Evolutionary conservation across 345 rosid species (phyloP), one percentile per base, ranked within the genome.

Genomic region (Brassica rapa): DNA sequence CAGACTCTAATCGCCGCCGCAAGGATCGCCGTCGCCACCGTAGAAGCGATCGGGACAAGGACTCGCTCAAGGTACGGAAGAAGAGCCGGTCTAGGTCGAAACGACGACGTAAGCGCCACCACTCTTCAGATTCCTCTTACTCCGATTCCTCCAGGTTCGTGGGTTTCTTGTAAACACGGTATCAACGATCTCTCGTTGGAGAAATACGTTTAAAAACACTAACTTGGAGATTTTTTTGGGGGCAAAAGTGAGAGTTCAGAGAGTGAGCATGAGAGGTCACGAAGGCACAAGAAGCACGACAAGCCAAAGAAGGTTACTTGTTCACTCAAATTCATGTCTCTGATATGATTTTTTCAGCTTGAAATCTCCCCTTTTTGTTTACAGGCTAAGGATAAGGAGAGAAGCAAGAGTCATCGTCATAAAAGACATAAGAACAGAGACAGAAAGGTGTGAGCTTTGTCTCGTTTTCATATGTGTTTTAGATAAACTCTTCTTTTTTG

Each of bases 271-370:
- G 94, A 90, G 76, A 43, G 80, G 19, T 87, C 89, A 33, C 89
- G 84, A 88, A 95, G 77, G 88, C 96, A 74, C 78, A 93, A 86
- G 87, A 92, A 86, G 81, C 88, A 80, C 78, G 97, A 87, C 46
- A 87, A 75, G 83, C 74, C 79, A 19, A 95, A 89, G 89, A 95
- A 91, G 99, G 99, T 95, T 8, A 1, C 32, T 29, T 74, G 51
- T 74, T 33, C 25, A 4, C 41, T 82, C 71, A 46, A 12, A 66
- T 63, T n/a, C 33, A 41, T 19, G 19, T 19, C 19, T 19, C 19
- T 19, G 19, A 19, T 19, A 19, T 19, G 19, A 19, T 19, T 19
- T 19, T 49, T 33, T 39, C 53, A 8, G 1, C 62, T 81, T 62
- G 68, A 65, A 80, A 71, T 8, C 51, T 67, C 66, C 21, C 21